These are phyloP conservation scores for Hordeum pubiflorum DNA, from an alignment of 202 grass and related monocot genomes.

Conservation along the genomic window DNA sequence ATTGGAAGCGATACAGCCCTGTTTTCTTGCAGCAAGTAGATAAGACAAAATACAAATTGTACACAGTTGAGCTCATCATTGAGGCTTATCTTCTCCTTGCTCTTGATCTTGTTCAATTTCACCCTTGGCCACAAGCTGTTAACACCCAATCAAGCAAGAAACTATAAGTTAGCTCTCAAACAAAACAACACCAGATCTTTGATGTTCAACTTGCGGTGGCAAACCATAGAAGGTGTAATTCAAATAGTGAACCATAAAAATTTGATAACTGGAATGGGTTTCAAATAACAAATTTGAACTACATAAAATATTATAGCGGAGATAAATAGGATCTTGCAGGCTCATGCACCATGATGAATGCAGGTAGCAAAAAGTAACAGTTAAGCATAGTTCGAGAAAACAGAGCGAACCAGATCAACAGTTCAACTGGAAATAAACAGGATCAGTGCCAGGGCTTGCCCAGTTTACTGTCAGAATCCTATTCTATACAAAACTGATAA, in stretches of 20 bases:
- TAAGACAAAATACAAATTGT: background rate
- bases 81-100: conserved; percentile 29
- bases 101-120: conserved; percentile 42
- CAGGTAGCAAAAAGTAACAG: background rate
- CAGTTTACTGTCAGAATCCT: background rate
- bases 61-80: conserved; percentile 14
- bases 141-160: conserved; percentile 11
- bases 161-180: background rate
- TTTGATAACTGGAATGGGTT: background rate
- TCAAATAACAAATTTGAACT: background rate
- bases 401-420: background rate
- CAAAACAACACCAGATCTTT: conserved; percentile 3
- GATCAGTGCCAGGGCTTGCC: background rate
- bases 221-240: background rate
- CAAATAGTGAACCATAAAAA: background rate
- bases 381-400: background rate
- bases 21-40: background rate
- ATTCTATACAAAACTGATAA: background rate
- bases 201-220: background rate
- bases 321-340: background rate
- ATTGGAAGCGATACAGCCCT: background rate
- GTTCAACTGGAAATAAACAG: background rate
- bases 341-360: background rate
- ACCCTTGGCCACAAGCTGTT: conserved; percentile 62
- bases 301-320: background rate